phyloP scores from a whole-genome alignment of 2,329 filamentous ascomycete genomes.

The Zasmidium angulare region DNA sequence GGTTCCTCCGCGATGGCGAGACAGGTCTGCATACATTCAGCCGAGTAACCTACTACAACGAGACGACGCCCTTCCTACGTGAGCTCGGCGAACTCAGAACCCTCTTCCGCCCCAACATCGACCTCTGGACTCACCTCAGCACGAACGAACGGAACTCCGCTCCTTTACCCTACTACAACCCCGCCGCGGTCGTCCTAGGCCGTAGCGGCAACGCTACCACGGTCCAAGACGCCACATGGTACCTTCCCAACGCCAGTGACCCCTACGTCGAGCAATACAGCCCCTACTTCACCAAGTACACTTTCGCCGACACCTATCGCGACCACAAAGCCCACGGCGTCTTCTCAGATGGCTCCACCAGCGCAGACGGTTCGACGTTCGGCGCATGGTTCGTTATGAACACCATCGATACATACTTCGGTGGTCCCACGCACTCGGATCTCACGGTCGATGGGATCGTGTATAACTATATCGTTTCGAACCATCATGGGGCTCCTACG shows the following conservation, averaged over 20 bases:
- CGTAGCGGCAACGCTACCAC: constrained; percentile 34
- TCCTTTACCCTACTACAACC: constrained; percentile 50
- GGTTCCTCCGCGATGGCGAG: constrained; percentile 63
- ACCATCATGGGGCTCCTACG: constrained; percentile 63
- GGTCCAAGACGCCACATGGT: constrained; percentile 66
- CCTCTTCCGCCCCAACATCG: constrained; percentile 59
- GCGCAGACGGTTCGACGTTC: constrained; percentile 52
- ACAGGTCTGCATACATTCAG: constrained; percentile 63
- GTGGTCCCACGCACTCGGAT: constrained; percentile 63
- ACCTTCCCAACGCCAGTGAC: constrained; percentile 54
- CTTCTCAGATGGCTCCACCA: constrained; percentile 54
- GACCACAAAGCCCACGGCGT: constrained; percentile 59
- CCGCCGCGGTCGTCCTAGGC: constrained; percentile 37
- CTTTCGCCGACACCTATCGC: constrained; percentile 59
- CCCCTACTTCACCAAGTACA: constrained; percentile 68
- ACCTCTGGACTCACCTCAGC: constrained; percentile 63
- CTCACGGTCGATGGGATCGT: constrained; percentile 64
- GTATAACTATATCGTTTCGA: constrained; percentile 64
- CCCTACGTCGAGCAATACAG: constrained; percentile 57
- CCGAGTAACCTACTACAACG: constrained; percentile 60
- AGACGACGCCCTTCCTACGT: constrained; percentile 55
- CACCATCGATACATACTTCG: constrained; percentile 62
- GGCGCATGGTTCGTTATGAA: constrained; percentile 66
- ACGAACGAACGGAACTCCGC: constrained; percentile 58
- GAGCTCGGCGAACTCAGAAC: constrained; percentile 63